A percentile compares a stretch with the other conserved stretches of the same genome.
phyloP scores from a whole-genome alignment of 2,329 filamentous ascomycete genomes.

The Blumeria graminis region DNA sequence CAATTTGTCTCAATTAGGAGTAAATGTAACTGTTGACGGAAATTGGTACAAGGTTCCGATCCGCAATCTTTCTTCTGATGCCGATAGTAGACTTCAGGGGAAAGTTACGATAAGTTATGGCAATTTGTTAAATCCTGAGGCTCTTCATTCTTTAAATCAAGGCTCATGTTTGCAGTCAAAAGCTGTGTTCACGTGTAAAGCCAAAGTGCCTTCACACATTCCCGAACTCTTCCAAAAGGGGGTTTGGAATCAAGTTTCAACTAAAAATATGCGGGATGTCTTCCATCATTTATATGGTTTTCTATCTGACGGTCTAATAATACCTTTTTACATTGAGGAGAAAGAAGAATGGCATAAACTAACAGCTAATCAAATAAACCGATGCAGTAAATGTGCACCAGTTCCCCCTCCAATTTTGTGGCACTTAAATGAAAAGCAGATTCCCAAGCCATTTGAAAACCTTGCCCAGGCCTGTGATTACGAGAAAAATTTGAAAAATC shows the following conservation, averaged over 20 bases:
- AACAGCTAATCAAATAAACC: constrained; percentile 1
- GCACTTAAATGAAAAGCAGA: constrained; percentile 15
- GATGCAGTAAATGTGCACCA: constrained; percentile 16
- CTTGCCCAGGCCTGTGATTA: constrained; percentile 23
- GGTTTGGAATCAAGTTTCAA: constrained; percentile 3
- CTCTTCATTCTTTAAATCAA: background rate
- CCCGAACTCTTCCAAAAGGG: background rate
- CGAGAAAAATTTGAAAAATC: constrained; percentile 25
- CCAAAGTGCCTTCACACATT: background rate
- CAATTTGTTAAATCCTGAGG: background rate
- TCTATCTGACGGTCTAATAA: constrained; percentile 3
- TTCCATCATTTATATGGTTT: constrained; percentile 3
- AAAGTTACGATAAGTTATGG: background rate
- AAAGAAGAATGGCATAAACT: constrained; percentile 1
- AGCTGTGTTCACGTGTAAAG: constrained; percentile 3
- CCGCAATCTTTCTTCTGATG: background rate
- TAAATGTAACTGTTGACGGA: background rate
- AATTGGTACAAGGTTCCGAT: background rate
- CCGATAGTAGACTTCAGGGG: background rate
- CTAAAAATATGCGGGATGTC: constrained; percentile 2
- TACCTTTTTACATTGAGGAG: constrained; percentile 2
- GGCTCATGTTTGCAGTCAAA: background rate
- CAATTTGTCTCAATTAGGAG: background rate
- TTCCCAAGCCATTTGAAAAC: constrained; percentile 22
- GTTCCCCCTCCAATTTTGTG: constrained; percentile 17